phyloP scores from a whole-genome alignment of 495 filamentous ascomycete genomes.

The Aspergillus steynii region DNA sequence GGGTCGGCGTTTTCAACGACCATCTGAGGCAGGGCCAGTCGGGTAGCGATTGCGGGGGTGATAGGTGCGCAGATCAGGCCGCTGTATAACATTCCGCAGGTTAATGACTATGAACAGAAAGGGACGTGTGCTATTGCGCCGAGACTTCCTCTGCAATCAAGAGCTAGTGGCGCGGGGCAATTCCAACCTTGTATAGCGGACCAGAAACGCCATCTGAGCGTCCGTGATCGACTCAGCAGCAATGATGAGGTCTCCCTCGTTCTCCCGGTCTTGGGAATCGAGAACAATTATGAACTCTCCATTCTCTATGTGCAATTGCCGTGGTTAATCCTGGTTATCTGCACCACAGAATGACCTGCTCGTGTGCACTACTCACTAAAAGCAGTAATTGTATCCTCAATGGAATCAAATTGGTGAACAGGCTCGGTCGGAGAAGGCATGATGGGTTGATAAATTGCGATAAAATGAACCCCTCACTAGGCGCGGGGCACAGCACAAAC shows the following conservation, averaged over 20 bases:
- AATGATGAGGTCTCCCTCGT: conserved; percentile 97
- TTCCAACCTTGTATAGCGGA: conserved; percentile 70
- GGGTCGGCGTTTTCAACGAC: conserved; percentile 79
- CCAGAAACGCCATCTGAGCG: conserved; percentile 91
- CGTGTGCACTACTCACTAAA: conserved; percentile 63
- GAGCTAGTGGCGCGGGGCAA: conserved; percentile 7
- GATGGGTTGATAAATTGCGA: conserved; percentile 9
- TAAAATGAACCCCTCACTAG: not conserved
- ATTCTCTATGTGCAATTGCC: conserved; percentile 53
- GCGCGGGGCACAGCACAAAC: not conserved
- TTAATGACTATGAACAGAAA: conserved; percentile 4
- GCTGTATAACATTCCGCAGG: conserved; percentile 38
- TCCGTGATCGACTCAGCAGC: conserved; percentile 83
- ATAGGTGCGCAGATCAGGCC: conserved; percentile 90
- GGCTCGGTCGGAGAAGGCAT: conserved; percentile 43
- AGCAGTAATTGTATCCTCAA: conserved; percentile 79
- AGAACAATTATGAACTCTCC: conserved; percentile 96
- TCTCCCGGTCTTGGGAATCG: conserved; percentile 86
- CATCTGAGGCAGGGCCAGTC: conserved; percentile 86
- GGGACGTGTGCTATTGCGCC: not conserved
- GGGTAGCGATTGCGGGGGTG: conserved; percentile 59
- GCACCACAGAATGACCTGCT: not conserved
- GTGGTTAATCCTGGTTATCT: conserved; percentile 11
- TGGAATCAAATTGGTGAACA: conserved; percentile 67
- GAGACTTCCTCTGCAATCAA: not conserved